Evolutionary conservation across 345 rosid genomes (phyloP).

Genomic region (Mallotus nudiflorus): DNA sequence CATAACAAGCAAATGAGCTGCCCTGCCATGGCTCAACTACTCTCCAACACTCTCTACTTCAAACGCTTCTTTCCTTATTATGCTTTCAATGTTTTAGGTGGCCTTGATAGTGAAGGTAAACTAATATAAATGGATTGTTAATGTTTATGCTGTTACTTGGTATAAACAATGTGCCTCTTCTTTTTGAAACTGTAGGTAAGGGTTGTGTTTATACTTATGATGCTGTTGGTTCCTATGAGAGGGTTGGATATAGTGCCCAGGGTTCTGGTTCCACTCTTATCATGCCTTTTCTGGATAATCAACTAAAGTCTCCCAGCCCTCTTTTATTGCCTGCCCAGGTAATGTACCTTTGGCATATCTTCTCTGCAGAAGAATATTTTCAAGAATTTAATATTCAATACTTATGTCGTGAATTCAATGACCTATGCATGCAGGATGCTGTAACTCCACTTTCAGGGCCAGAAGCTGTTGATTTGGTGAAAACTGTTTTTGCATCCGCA

Average conservation of each 20-base stretch:
- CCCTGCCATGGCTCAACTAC: conserved; percentile 93
- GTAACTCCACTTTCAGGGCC: conserved; percentile 83
- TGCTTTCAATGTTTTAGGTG: conserved; percentile 93
- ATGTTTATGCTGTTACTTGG: not conserved
- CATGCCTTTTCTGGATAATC: conserved; percentile 96
- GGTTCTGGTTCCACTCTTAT: conserved; percentile 92
- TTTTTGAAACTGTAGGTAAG: conserved; percentile 61
- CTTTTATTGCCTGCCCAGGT: conserved; percentile 85
- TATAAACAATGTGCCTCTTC: not conserved
- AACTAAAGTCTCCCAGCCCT: conserved; percentile 94
- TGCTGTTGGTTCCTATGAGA: conserved; percentile 96
- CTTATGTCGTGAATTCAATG: too few relatives aligned
- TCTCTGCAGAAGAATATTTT: too few relatives aligned
- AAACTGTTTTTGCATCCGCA: conserved; percentile 91
- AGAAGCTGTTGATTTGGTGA: conserved; percentile 91
- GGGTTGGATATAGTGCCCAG: conserved; percentile 94
- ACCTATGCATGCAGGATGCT: conserved; percentile 97
- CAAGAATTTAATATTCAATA: too few relatives aligned
- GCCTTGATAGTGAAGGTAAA: conserved; percentile 91
- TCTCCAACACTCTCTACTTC: conserved; percentile 94
- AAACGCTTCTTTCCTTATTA: conserved; percentile 98
- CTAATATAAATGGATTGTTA: conserved; percentile 1
- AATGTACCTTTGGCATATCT: conserved; percentile 12
- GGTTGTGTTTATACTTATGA: conserved; percentile 97
- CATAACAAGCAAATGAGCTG: conserved; percentile 98